These are phyloP conservation scores for Vachellia collinsii DNA, from an alignment of 306 rosid genomes.

Conservation along the genomic window DNA sequence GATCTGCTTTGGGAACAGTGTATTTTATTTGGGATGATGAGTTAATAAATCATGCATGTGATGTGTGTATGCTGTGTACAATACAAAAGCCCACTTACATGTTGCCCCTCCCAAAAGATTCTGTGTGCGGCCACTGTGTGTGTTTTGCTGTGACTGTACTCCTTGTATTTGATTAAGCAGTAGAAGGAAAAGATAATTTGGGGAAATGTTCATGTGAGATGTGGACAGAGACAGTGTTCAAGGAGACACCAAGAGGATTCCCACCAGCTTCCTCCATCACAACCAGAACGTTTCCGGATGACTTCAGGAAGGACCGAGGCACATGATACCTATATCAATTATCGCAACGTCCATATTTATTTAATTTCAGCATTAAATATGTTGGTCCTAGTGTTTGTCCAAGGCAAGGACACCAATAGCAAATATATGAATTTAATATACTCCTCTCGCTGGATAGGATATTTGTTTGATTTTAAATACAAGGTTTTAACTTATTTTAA, in stretches of 20 bases:
- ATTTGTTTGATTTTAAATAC: too few relatives aligned
- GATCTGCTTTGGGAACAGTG: neutral
- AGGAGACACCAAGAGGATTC: conserved; percentile 59
- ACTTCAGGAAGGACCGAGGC: conserved; percentile 68
- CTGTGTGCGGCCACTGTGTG: neutral
- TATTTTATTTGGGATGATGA: neutral
- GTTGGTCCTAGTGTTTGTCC: neutral
- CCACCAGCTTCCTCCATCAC: conserved; percentile 77
- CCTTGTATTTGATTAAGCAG: neutral
- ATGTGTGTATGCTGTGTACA: neutral
- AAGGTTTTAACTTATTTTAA: too few relatives aligned
- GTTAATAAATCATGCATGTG: neutral
- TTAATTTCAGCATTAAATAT: neutral
- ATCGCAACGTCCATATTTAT: neutral
- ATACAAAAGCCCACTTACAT: neutral
- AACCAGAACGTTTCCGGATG: conserved; percentile 49
- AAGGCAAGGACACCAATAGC: too few relatives aligned
- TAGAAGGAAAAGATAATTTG: conserved; percentile 39
- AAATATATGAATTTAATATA: too few relatives aligned
- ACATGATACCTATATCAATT: conserved; percentile 60
- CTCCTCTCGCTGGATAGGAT: too few relatives aligned
- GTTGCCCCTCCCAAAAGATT: neutral
- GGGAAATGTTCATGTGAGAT: conserved; percentile 14
- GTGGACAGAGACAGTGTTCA: conserved; percentile 48
- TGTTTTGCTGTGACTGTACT: neutral